phyloP scores from a whole-genome alignment of 306 rosid genomes.

The Fagus sylvatica region DNA sequence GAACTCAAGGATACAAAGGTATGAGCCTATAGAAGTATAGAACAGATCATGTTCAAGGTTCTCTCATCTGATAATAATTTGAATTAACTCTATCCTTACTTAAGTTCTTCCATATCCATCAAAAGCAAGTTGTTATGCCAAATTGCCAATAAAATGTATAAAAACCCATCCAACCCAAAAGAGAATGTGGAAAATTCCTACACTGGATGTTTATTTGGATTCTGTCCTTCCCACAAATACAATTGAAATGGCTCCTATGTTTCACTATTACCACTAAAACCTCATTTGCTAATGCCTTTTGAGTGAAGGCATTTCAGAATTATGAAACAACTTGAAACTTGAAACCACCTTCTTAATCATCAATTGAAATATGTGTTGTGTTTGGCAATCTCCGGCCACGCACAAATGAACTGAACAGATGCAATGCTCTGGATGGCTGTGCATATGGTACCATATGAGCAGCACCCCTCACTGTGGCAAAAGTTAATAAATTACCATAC shows the following conservation, averaged over 20 bases:
- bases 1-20: neutral
- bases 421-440: slow-evolving; percentile 83
- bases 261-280: neutral
- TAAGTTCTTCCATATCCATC: neutral
- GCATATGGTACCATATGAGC: slow-evolving; percentile 93
- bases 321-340: slow-evolving; percentile 13
- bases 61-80: neutral
- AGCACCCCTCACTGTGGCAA: slow-evolving; percentile 85
- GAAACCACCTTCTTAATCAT: slow-evolving; percentile 17
- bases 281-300: slow-evolving; percentile 5
- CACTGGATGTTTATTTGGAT: neutral
- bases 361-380: slow-evolving; percentile 51
- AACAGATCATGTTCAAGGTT: neutral
- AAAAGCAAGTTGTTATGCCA: neutral
- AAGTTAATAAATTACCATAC: slow-evolving; percentile 74
- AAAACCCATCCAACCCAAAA: neutral
- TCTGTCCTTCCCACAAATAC: slow-evolving; percentile 1
- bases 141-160: neutral
- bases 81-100: neutral
- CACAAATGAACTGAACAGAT: slow-evolving; percentile 68
- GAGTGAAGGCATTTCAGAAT: slow-evolving; percentile 23
- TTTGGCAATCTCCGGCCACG: slow-evolving; percentile 63
- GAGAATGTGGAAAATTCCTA: neutral
- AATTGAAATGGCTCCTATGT: neutral
- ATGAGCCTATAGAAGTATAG: neutral